phyloP scores from a whole-genome alignment of 192 early-diverging fungal species.

The Helicostylum pulchrum region DNA sequence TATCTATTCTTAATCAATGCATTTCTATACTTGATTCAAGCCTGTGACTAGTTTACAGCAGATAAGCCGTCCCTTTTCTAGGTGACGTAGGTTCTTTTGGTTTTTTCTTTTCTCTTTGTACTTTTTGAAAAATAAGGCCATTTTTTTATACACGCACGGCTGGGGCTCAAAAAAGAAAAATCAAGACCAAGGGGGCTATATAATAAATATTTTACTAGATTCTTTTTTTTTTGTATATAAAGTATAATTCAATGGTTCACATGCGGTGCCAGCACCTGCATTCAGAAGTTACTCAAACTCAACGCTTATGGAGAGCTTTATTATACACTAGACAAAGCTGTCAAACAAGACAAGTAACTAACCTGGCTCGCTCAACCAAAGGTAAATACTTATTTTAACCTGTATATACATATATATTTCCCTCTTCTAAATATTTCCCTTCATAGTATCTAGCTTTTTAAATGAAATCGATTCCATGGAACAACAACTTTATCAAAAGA shows the following conservation, averaged over 20 bases:
- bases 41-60: too few relatives aligned
- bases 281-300: constrained; percentile 9
- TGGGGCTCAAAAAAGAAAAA: too few relatives aligned
- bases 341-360: constrained; percentile 1
- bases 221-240: too few relatives aligned
- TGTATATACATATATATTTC: neutral
- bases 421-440: neutral
- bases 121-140: too few relatives aligned
- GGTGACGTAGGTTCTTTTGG: too few relatives aligned
- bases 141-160: too few relatives aligned
- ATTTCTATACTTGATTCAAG: too few relatives aligned
- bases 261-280: constrained; percentile 15
- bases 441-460: neutral
- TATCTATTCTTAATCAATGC: too few relatives aligned
- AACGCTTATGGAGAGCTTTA: constrained; percentile 1
- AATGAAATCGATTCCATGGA: constrained; percentile 5
- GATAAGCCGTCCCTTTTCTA: too few relatives aligned
- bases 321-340: neutral
- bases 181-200: too few relatives aligned
- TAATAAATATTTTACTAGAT: too few relatives aligned
- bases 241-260: constrained; percentile 4
- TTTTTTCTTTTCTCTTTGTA: too few relatives aligned
- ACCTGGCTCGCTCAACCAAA: neutral
- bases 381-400: neutral
- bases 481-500: neutral